Percentiles rank a stretch among this genome's conserved stretches.
phyloP scores from a whole-genome alignment of 2,329 filamentous ascomycete genomes.

The Cytospora paraplurivora region DNA sequence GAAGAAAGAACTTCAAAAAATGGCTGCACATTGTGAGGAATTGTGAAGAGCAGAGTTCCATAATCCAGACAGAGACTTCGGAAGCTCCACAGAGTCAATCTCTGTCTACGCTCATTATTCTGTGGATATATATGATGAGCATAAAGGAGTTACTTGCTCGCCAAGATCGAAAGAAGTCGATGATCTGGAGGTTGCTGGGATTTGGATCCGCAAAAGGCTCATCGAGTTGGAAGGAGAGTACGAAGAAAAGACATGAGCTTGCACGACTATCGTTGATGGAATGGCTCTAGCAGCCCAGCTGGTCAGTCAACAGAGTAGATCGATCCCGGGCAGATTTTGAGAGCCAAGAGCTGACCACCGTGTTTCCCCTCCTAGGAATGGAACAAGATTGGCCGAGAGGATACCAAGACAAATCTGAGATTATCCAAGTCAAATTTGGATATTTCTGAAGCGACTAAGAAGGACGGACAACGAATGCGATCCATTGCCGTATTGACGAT shows the following conservation, averaged over 20 bases:
- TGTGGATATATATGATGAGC: background rate
- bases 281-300: slow-evolving; percentile 29
- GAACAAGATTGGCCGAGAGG: slow-evolving; percentile 30
- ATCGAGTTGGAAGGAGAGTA: slow-evolving; percentile 28
- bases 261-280: slow-evolving; percentile 29
- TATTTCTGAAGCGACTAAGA: slow-evolving; percentile 25
- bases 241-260: slow-evolving; percentile 27
- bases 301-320: slow-evolving; percentile 14
- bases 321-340: too few relatives aligned
- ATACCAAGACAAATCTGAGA: slow-evolving; percentile 26
- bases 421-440: slow-evolving; percentile 23
- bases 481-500: slow-evolving; percentile 44
- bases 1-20: slow-evolving; percentile 32
- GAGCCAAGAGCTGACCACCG: background rate
- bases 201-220: slow-evolving; percentile 26
- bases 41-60: background rate
- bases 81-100: background rate
- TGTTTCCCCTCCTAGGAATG: slow-evolving; percentile 20
- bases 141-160: background rate
- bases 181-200: slow-evolving; percentile 17
- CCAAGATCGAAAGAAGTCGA: background rate
- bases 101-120: slow-evolving; percentile 14
- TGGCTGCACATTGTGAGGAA: slow-evolving; percentile 30
- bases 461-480: slow-evolving; percentile 37
- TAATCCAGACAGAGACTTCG: background rate